Base-by-base conservation (phyloP, 2,329 filamentous ascomycete species). In the Tolypocladium endophyticum region DNA sequence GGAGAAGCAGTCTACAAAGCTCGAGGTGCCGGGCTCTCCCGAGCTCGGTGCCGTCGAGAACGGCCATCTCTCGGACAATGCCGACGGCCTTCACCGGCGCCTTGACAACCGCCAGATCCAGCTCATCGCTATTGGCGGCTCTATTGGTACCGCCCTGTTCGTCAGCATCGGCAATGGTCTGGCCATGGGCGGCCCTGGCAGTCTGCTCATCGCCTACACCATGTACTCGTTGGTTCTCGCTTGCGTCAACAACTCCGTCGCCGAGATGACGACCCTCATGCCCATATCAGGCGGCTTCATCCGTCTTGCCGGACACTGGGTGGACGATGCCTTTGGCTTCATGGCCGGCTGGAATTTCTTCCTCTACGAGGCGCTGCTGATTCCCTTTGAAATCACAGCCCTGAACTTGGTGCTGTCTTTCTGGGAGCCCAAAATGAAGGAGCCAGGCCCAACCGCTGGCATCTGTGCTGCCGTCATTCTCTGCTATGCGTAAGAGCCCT, bases 381-480 rank as follows among this genome's bases (percentile, higher is more conserved):
- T 77, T 35, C 75, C 75, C 9, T 77, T 77, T 62, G 75, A 77
- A 64, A 76, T 77, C 56, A 72, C 74, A 9, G 75, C 75, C 20
- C 66, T 76, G 25, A 76, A 75, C 59, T 65, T 76, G 20, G 74
- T 80, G 43, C 73, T 81, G 25, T 72, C 72, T 35, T 75, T 68
- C 58, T 75, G 73, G 73, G 70, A 68, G 56, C 59, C 61, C 2
- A 66, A 79, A 69, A 75, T 68, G 59, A 70, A 88, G 62, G 80
- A 86, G 62, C 87, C 87, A 12, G 82, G 83, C 53, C 89, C 89
- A 70, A 87, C 84, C 25, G 84, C 88, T 71, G 65, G 76, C 76
- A 80, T 87, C 53, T 86, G 84, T 62, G 75, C 78, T 39, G 81
- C 78, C 39, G 75, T 81, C 28, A 81, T 86, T 45, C 69, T 82